Evolutionary conservation across 164 flowering plant genomes (phyloP).

Genomic region (Magnolia officinalis): DNA sequence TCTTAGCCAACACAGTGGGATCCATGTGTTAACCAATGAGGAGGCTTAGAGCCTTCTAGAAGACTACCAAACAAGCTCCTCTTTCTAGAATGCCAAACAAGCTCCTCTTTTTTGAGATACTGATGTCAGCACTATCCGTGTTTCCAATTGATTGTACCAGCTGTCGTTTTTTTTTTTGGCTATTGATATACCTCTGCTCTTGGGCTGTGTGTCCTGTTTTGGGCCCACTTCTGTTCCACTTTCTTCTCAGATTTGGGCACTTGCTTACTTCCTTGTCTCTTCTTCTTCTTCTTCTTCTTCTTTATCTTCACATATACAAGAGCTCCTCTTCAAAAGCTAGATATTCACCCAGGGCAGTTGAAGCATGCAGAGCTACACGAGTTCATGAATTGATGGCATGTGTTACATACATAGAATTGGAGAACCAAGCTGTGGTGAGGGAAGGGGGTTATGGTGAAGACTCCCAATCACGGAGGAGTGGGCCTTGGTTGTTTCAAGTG

Average conservation of each 20-base stretch:
- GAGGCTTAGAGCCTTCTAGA: background rate
- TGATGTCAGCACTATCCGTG: background rate
- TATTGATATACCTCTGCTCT: background rate
- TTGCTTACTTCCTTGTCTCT: background rate
- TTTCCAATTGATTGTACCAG: background rate
- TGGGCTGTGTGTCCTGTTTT: background rate
- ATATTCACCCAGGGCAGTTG: background rate
- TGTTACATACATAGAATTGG: no score
- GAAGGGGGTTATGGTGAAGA: background rate
- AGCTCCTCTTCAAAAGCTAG: background rate
- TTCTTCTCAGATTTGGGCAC: background rate
- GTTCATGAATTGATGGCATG: background rate
- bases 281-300: background rate
- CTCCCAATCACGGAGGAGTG: background rate
- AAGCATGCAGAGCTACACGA: background rate
- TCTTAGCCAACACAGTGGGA: background rate
- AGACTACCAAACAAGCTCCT: background rate
- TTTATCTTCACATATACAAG: background rate
- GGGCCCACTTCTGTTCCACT: background rate
- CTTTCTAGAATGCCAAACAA: background rate
- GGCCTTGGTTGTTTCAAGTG: background rate
- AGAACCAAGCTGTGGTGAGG: background rate
- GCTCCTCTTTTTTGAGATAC: background rate
- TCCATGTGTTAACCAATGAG: background rate
- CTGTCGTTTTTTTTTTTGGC: background rate